Base-by-base conservation (phyloP, 257 asterid genomes). In the Petunia secreta region DNA sequence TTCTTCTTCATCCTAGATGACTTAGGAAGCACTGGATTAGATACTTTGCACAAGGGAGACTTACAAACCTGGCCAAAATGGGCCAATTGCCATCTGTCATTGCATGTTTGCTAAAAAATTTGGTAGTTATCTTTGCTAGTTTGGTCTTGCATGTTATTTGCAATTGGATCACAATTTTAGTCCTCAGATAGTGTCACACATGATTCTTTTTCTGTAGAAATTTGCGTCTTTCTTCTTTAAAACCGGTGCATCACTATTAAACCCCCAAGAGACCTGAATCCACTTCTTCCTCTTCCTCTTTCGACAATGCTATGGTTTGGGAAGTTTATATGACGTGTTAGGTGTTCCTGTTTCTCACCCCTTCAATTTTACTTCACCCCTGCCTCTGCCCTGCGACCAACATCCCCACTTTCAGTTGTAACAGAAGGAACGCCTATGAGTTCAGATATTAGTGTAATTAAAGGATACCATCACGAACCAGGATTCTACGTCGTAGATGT, bases 401-500 rank as follows among this genome's bases (percentile, higher is more conserved):
- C 55, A 41, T 3, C 8, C 4, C 38, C 39, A 2, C 15, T 67
- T 67, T 38, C 75, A 41, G 15, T 50, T 53, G 4, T 7, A 41
- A 66, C 15, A n/a, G 4, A 14, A 66, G 53, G 75, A 67, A 34
- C 41, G 75, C 8, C 55, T 67, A 7, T 6, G 50, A 3, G 54
- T 41, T 41, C 75, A 15, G 38, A n/a, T 14, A 43, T 15, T 67
- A 43, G 75, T 41, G 5, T 41, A 41, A 43, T 67, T 37, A 8
- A 64, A 48, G 48, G 16, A 38, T 41, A 67, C 54, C 55, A 67
- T 15, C 38, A 8, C 38, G 8, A 67, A 3, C 75, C 43, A 43
- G 55, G 75, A 67, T 67, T 40, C 15, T 41, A 66, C 75, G 15
- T 66, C 7, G 37, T 66, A 15, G 6, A 66, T 67, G 50, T 65